A percentile compares a stretch with the other conserved stretches of the same genome.
Evolutionary conservation across 768 basidiomycete genomes (phyloP).

Genomic region (Pholiota molesta): DNA sequence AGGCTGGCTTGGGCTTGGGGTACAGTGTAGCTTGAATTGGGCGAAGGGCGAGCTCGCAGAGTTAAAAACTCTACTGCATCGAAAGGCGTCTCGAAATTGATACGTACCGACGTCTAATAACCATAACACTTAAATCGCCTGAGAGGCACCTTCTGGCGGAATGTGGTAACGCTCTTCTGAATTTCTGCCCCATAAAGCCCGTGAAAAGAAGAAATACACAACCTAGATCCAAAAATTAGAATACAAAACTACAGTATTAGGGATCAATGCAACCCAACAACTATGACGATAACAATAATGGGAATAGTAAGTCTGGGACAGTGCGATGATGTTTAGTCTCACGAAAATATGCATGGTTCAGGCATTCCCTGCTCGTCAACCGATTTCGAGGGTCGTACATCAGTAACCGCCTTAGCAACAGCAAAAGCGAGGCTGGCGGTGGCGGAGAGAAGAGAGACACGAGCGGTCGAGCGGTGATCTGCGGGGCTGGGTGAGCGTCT

Average conservation of each 20-base stretch:
- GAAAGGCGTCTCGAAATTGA: background rate
- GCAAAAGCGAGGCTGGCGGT: slow-evolving; percentile 74
- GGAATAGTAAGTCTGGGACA: background rate
- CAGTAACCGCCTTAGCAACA: slow-evolving; percentile 84
- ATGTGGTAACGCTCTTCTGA: background rate
- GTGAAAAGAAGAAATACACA: too few relatives aligned
- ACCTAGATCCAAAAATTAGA: background rate
- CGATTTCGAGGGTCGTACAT: slow-evolving; percentile 85
- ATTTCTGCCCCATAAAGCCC: background rate
- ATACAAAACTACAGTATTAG: background rate
- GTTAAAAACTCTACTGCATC: background rate
- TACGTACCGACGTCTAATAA: background rate
- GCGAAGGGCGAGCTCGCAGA: background rate
- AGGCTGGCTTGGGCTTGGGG: too few relatives aligned
- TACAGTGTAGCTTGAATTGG: background rate
- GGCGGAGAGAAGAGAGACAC: slow-evolving; percentile 69
- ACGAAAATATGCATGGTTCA: slow-evolving; percentile 82
- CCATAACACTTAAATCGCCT: background rate
- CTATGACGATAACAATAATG: too few relatives aligned
- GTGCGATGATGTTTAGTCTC: slow-evolving; percentile 50
- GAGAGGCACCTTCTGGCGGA: background rate
- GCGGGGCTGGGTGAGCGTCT: slow-evolving; percentile 12
- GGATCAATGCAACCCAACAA: background rate
- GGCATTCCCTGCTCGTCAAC: slow-evolving; percentile 77
- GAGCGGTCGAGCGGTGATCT: slow-evolving; percentile 64